These are phyloP conservation scores for Rhizopogon rudus DNA, from an alignment of 768 basidiomycete species.

Conservation along the genomic window DNA sequence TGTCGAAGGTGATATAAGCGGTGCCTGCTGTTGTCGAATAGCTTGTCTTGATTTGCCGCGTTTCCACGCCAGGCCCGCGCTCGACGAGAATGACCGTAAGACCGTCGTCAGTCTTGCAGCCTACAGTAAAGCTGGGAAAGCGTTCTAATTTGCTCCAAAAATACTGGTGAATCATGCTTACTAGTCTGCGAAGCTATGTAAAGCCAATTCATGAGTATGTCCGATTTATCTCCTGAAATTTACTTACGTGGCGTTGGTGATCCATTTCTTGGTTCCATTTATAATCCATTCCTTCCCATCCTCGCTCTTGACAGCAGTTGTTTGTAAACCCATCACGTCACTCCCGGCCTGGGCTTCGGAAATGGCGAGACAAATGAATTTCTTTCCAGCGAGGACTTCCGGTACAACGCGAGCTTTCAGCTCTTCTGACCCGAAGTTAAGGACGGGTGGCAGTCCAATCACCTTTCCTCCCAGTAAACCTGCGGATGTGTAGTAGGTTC, in stretches of 20 bases:
- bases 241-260: conserved; percentile 50
- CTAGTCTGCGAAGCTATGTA: conserved; percentile 40
- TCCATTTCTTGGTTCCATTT: conserved; percentile 75
- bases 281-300: conserved; percentile 69
- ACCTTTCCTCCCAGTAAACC: conserved; percentile 53
- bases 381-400: conserved; percentile 56
- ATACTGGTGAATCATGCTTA: conserved; percentile 10
- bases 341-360: conserved; percentile 72
- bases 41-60: conserved; percentile 70
- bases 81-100: conserved; percentile 66
- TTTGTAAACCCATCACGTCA: conserved; percentile 61
- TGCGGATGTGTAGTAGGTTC: conserved; percentile 4
- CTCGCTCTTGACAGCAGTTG: conserved; percentile 54
- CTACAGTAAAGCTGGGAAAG: conserved; percentile 52
- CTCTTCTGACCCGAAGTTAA: conserved; percentile 57
- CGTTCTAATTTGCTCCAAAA: background rate
- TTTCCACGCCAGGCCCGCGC: conserved; percentile 58
- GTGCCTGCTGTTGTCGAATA: conserved; percentile 90
- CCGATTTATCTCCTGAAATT: background rate
- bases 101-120: conserved; percentile 52
- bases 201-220: background rate
- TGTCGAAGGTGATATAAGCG: conserved; percentile 75
- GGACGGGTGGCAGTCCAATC: conserved; percentile 68
- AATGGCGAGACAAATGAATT: conserved; percentile 71
- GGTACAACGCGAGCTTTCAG: conserved; percentile 44